Conservation (phyloP, 768 basidiomycete genomes). For the Lentinula sp. region DNA sequence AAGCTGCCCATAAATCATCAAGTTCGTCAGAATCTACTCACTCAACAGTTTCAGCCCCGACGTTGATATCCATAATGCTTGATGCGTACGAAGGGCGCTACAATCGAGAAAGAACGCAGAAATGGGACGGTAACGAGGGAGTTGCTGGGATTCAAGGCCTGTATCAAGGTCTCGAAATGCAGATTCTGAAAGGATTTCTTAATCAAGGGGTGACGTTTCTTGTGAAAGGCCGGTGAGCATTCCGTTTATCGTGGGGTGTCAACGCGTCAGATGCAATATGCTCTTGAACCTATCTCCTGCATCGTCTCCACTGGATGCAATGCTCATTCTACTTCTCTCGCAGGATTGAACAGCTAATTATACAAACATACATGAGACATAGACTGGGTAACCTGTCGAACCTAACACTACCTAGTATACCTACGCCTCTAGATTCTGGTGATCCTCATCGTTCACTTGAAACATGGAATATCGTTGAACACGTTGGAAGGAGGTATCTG, state of each 20-base stretch:
- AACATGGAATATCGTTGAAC: not conserved
- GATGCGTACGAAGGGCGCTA: slow-evolving; percentile 26
- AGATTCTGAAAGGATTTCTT: slow-evolving; percentile 48
- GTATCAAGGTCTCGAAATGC: slow-evolving; percentile 47
- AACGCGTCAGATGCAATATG: no score
- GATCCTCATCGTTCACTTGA: not conserved
- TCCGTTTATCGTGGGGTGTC: no score
- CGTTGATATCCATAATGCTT: slow-evolving; percentile 17
- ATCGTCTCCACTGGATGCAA: not conserved
- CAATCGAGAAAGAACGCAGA: not conserved
- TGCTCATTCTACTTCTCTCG: not conserved
- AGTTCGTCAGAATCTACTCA: slow-evolving; percentile 29
- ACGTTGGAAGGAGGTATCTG: slow-evolving; percentile 1
- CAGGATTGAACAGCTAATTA: slow-evolving; percentile 4
- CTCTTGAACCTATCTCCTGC: no score
- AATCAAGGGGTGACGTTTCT: slow-evolving; percentile 54
- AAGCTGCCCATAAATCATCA: slow-evolving; percentile 20
- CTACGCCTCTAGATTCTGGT: not conserved
- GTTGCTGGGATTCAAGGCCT: slow-evolving; percentile 29
- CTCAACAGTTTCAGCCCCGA: slow-evolving; percentile 12
- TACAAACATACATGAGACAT: not conserved
- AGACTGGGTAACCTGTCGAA: not conserved
- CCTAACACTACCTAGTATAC: no score
- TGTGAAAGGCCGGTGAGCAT: slow-evolving; percentile 46
- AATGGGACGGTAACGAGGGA: slow-evolving; percentile 6